Base-by-base conservation (phyloP, 2,329 filamentous ascomycete genomes). In the Magnaporthiopsis rhizophila region DNA sequence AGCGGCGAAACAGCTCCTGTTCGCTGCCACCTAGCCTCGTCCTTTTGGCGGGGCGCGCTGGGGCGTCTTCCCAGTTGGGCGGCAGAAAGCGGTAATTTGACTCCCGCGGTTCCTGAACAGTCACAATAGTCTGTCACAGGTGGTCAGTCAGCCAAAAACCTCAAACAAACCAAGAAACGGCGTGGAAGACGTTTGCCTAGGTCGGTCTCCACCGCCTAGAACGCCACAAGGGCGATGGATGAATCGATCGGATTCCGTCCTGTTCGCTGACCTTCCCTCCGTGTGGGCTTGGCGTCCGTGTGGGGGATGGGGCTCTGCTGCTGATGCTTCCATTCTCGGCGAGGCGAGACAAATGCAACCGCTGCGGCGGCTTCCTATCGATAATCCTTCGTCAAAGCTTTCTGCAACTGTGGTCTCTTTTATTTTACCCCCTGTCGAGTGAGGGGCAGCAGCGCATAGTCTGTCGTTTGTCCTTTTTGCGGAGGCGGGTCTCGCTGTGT, bases 381-480 rank as follows among this genome's bases (percentile, higher is more conserved):
- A 30, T 7, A 30, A 30, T 30, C 38, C 32, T 38, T 34, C 30
- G 21, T 36, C 53, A 26, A 18, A 7, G 32, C 24, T 68, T 69
- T 65, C 66, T 71, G 70, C 66, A 69, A 70, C 68, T 69, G 70
- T 71, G 69, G 69, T 68, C 69, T 69, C 65, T 58, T 58, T 63
- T 38, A 62, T 61, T 38, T 30, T 30, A 30, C 30, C 59, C 58
- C 61, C 26, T 59, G 57, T 13, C 50, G 53, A n/a, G 32, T 9
- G 32, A 59, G 45, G 24, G 32, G 53, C 3, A 6, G 62, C 28
- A 53, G 30, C 5, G 9, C 24, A 38, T 3, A 28, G n/a, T 5
- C 34, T 36, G 34, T 28, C 28, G 15, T 28, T 28, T 24, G 11
- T 32, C 24, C 38, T 30, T 61, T 61, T 61, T 62, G 60, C 38